These are phyloP conservation scores for Coffea eugenioides DNA, from an alignment of 257 asterid species.

Conservation along the genomic window DNA sequence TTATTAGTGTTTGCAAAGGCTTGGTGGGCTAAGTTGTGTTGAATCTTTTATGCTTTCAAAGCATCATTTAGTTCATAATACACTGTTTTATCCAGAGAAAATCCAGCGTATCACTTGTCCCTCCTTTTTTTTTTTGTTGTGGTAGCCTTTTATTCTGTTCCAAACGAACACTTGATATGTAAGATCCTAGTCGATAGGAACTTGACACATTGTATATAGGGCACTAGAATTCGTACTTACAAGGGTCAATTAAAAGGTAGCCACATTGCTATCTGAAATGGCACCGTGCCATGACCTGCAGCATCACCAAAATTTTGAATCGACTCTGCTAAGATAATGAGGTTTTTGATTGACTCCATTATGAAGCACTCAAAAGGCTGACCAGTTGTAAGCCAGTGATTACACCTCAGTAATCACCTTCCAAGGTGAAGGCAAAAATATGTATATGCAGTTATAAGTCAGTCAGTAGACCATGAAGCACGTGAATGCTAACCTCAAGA, in stretches of 20 bases:
- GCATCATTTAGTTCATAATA: background rate
- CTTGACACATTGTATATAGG: background rate
- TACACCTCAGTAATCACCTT: background rate
- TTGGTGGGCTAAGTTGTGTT: background rate
- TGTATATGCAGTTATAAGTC: background rate
- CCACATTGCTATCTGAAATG: background rate
- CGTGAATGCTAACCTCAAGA: background rate
- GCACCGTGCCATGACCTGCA: background rate
- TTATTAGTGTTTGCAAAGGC: background rate
- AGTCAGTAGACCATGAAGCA: background rate
- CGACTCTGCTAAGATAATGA: background rate
- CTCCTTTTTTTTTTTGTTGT: background rate
- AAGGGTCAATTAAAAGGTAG: background rate
- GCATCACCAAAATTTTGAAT: background rate
- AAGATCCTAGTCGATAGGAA: background rate
- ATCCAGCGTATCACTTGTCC: background rate
- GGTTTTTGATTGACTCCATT: background rate
- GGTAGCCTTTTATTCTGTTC: background rate
- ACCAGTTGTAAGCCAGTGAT: background rate
- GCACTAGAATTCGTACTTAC: background rate
- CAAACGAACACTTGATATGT: background rate
- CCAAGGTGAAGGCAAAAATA: background rate
- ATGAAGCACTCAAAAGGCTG: background rate
- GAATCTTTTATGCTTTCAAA: background rate
- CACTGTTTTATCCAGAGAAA: background rate